Evolutionary conservation across 768 basidiomycete genomes (phyloP).

Genomic region (Fomitopsis pulvina): DNA sequence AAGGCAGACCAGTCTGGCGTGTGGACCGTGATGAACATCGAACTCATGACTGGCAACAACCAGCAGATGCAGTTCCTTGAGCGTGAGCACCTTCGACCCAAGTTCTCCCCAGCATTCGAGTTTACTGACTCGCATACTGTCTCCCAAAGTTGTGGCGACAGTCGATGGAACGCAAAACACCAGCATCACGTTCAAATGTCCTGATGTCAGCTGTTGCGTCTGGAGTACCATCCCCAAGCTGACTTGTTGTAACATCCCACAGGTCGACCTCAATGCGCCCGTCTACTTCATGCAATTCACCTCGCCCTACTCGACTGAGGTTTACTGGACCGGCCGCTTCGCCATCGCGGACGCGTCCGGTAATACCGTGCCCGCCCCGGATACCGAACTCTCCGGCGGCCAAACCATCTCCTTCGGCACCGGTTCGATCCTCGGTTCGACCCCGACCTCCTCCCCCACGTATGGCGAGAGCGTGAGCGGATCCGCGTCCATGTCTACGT

Average conservation of each 20-base stretch:
- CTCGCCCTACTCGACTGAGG: slow-evolving; percentile 31
- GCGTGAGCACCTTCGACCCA: slow-evolving; percentile 38
- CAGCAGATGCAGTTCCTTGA: slow-evolving; percentile 52
- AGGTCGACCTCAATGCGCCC: slow-evolving; percentile 58
- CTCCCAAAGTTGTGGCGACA: slow-evolving; percentile 49
- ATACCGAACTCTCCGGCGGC: slow-evolving; percentile 44
- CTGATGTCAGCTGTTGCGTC: slow-evolving; percentile 37
- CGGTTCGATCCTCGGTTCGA: slow-evolving; percentile 45
- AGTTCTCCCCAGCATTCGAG: not conserved
- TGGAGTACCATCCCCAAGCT: not conserved
- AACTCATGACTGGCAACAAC: slow-evolving; percentile 80
- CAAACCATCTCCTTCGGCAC: slow-evolving; percentile 56
- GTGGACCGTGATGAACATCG: slow-evolving; percentile 70
- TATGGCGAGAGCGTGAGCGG: slow-evolving; percentile 8
- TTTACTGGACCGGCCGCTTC: slow-evolving; percentile 72
- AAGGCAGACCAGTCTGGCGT: slow-evolving; percentile 43
- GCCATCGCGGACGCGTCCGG: slow-evolving; percentile 52
- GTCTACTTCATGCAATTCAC: slow-evolving; percentile 84
- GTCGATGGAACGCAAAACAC: slow-evolving; percentile 58
- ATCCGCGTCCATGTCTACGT: slow-evolving; percentile 2
- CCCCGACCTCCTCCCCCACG: slow-evolving; percentile 24
- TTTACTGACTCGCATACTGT: not conserved
- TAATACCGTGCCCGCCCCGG: slow-evolving; percentile 38
- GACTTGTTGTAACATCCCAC: slow-evolving; percentile 1
- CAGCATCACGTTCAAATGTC: slow-evolving; percentile 56